Evolutionary conservation across 768 basidiomycete genomes (phyloP), one percentile per base, ranked within the genome.

Genomic region (Fomitopsis pulvina): DNA sequence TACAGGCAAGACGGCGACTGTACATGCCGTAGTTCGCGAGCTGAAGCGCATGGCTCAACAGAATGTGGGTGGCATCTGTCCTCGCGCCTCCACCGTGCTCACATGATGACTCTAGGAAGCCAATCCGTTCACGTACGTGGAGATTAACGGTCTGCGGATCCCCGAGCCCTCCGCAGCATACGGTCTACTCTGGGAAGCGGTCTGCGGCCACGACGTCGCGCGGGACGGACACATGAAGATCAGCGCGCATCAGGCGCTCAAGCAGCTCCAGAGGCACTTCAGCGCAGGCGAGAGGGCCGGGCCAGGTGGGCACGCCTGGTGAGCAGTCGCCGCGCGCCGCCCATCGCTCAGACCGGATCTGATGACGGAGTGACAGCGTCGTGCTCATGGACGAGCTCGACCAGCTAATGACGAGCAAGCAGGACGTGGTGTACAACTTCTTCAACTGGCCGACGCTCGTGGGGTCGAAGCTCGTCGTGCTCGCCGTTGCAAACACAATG

Each of bases 301-400:
- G 2, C 93, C 93, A 1, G 81, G 83, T 29, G 80, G 82, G 16
- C 90, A 92, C 65, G 92, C 94, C 8, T 96, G 89, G 94, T 93
- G 54, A 34, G 43, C n/a, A 26, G n/a, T n/a, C n/a, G n/a, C n/a
- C n/a, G n/a, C n/a, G n/a, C 42, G 8, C 14, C 8, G 7, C 14
- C 39, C 14, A 6, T 40, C 20, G 14, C n/a, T 8, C 8, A 40
- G 39, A 26, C 22, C 26, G 6, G 24, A 22, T 12, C 11, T 43
- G 24, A 26, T 29, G 22, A 45, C 22, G 32, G 10, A 12, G 14
- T 30, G n/a, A 6, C 56, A 97, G 93, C 50, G 87, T 98, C 4
- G 93, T 98, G 4, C 73, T 99, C 14, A 98, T 99, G 91, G 95
- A 99, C 64, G 96, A 99, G 68, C 77, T 99, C 4, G 96, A 99